Evolutionary conservation across 1,284 basidiomycete species (phyloP), one percentile per base, ranked within the genome.

Genomic region (Heterobasidion occidentale): DNA sequence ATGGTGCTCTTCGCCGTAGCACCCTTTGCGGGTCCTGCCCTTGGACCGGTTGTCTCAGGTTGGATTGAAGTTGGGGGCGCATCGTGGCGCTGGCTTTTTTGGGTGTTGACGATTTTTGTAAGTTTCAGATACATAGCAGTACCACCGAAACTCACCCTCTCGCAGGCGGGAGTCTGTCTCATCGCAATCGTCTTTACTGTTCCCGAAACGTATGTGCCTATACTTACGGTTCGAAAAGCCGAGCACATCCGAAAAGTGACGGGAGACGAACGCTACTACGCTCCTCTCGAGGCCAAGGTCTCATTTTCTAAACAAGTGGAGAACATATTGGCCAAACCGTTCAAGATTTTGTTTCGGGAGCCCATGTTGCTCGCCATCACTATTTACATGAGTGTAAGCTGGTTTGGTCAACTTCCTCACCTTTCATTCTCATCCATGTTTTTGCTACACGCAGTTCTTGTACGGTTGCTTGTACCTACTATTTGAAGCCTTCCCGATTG

Each of bases 351-450:
- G 36, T 75, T 82, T 57, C 71, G 72, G n/a, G 92, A 94, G 66
- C 90, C 90, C 0, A 91, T 93, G 81, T 71, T 94, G 8, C 69
- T 88, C 9, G 79, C 82, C 9, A 71, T 88, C 46, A 91, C 88
- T 0, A 46, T 84, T 8, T 92, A 90, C 70, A 76, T 81, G 74
- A 81, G 80, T 54, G 76, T 86, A 61, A 63, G 80, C 73, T 14
- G 3, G 14, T 44, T 45, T 19, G 14, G 4, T 17, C 46, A 19
- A 48, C 19, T 12, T 35, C 20, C 3, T 27, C 20, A 7, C 47
- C 34, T 48, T 14, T 47, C 19, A 12, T 17, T 7, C 17, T 12
- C 33, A 27, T 27, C 4, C 27, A 27, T 27, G 6, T 27, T 9
- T 9, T 27, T 27, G 27, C 27, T 27, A 27, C 27, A 27, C 67